Base-by-base conservation (phyloP, 2,329 filamentous ascomycete species). In the Clarireedia homoeocarpa region DNA sequence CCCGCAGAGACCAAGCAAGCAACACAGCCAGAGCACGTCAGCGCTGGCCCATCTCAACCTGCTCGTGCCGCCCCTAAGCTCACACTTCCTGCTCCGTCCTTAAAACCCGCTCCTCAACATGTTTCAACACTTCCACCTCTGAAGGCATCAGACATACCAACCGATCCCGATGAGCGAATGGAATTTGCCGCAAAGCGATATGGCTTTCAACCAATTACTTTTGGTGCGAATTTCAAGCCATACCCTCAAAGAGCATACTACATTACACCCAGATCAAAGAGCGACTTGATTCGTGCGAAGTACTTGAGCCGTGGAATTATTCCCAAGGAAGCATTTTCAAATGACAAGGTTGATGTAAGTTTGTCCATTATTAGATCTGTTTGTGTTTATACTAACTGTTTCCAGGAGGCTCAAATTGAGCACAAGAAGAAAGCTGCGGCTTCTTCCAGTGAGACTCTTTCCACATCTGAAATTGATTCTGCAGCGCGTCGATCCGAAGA, bases 361-460 rank as follows among this genome's bases (percentile, higher is more conserved):
- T 45, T n/a, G 20, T 20, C 20, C n/a, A 10, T 2, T 40, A 40
- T 40, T 6, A 2, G 6, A 6, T 17, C 14, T 14, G 36, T 14
- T 40, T n/a, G 7, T 9, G 7, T 40, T 14, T 17, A 6, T 15
- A 40, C 14, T 15, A 15, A 45, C n/a, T 5, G 5, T 45, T 7
- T 4, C 24, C 26, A 54, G 52, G 36, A 42, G 45, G n/a, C 45
- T 49, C 34, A 49, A 1, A 42, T 17, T 12, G 52, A 54, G n/a
- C 24, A 20, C 4, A 42, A 49, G 44, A 53, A 53, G 52, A 54
- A 7, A 34, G 36, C 45, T 54, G 45, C 23, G 26, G 36, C 45
- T 44, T 54, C 52, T 54, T 54, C 45, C 17, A 42, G 52, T 54
- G 52, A 49, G 26, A 34, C 14, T 49, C 34, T 49, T 54, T 49